phyloP scores from a whole-genome alignment of 108 stramenopile genomes.

The Hondaea fermentalgiana region DNA sequence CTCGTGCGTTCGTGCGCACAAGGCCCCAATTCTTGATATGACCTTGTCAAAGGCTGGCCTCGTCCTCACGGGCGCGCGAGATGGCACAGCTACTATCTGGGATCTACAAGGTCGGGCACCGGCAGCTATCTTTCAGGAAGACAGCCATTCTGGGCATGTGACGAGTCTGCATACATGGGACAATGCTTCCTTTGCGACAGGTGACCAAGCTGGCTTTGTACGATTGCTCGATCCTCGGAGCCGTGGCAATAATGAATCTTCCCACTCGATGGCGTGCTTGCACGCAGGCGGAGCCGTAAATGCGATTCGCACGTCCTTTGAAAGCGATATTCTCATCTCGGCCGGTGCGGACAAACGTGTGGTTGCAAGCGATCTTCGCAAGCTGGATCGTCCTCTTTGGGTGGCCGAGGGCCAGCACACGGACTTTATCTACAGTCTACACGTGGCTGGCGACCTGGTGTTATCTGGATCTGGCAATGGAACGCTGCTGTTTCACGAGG shows the following conservation, averaged over 20 bases:
- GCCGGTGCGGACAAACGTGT: background rate
- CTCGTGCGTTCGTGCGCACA: background rate
- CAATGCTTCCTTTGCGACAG: background rate
- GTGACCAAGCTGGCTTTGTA: background rate
- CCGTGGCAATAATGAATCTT: background rate
- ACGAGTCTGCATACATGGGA: background rate
- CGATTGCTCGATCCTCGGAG: background rate
- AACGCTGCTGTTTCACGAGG: background rate
- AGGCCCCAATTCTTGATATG: constrained; percentile 7
- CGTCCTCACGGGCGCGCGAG: constrained; percentile 1
- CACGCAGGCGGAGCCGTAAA: background rate
- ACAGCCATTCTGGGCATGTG: background rate
- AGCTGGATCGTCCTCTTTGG: background rate
- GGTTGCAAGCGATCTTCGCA: background rate
- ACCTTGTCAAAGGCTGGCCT: background rate
- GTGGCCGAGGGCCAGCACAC: background rate
- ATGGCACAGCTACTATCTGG: background rate
- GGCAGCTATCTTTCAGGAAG: background rate
- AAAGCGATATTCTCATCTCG: background rate
- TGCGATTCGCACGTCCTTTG: background rate
- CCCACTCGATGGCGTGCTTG: background rate
- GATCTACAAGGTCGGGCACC: background rate
- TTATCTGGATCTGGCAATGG: background rate
- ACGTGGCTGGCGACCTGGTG: background rate
- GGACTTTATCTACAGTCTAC: constrained; percentile 7